Evolutionary conservation across 208 protist genomes (phyloP).

Genomic region (Leishmania arabica): DNA sequence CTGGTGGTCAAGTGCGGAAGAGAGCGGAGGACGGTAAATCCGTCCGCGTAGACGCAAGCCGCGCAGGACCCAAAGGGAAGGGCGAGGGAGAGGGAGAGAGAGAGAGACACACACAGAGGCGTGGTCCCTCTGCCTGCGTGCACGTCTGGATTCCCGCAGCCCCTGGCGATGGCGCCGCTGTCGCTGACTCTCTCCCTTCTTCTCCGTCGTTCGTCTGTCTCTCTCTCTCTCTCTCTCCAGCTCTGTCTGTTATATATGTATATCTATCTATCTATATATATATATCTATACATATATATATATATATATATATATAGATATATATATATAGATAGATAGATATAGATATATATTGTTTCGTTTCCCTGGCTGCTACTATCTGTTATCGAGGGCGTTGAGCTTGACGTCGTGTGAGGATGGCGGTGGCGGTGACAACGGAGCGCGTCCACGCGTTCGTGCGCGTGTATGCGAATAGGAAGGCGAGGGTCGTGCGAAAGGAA

Average conservation of each 20-base stretch:
- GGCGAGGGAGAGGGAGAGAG: neutral
- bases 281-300: too few relatives aligned
- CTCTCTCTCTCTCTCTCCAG: neutral
- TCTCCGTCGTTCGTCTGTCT: neutral
- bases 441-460: neutral
- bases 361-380: neutral
- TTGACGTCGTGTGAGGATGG: neutral
- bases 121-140: neutral
- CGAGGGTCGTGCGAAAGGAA: neutral
- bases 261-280: too few relatives aligned
- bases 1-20: neutral
- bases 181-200: neutral
- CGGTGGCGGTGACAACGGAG: neutral
- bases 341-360: neutral
- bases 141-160: neutral
- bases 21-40: neutral
- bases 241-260: neutral
- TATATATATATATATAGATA: too few relatives aligned
- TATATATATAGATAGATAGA: too few relatives aligned
- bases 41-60: neutral
- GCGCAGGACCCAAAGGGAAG: neutral
- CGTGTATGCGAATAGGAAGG: neutral
- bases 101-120: neutral
- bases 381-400: neutral
- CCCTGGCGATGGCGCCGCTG: neutral